A percentile compares a stretch with the other conserved stretches of the same genome.
Evolutionary conservation across 78 protist species (phyloP).

Genomic region (Trichosphaerium sp.): DNA sequence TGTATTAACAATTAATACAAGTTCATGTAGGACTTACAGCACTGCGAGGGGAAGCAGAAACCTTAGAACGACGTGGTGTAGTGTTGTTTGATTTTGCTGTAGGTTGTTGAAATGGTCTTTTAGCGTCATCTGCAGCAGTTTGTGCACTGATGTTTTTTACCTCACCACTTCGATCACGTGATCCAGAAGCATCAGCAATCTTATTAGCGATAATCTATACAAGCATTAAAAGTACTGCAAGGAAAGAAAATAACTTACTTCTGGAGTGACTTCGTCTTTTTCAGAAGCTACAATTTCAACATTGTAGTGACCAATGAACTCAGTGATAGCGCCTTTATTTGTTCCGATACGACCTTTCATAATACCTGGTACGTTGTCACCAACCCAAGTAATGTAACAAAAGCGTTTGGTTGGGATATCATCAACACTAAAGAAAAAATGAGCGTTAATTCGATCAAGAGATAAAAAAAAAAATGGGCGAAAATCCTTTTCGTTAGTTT

Average conservation of each 20-base stretch:
- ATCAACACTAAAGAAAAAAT: no score
- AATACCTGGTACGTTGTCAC: conserved; percentile 14
- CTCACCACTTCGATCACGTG: conserved; percentile 32
- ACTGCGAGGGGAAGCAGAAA: no score
- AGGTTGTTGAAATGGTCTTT: neutral
- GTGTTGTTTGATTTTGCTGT: no score
- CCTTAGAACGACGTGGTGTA: no score
- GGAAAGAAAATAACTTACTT: no score
- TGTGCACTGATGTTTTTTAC: neutral
- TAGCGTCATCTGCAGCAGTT: neutral
- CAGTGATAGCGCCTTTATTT: conserved; percentile 12
- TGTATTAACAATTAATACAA: no score
- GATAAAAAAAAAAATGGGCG: no score
- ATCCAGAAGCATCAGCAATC: conserved; percentile 30
- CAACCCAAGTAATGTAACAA: conserved; percentile 17
- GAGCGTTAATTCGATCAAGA: no score
- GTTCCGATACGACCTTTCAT: neutral
- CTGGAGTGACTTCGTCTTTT: neutral
- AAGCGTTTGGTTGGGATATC: conserved; percentile 14
- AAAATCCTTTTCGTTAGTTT: no score
- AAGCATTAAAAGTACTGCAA: no score
- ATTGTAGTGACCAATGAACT: conserved; percentile 28
- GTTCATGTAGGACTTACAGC: no score
- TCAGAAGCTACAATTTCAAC: conserved; percentile 25
- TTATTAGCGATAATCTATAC: conserved; percentile 9